phyloP scores from a whole-genome alignment of 2,329 filamentous ascomycete species.

The Penicillium sp. region DNA sequence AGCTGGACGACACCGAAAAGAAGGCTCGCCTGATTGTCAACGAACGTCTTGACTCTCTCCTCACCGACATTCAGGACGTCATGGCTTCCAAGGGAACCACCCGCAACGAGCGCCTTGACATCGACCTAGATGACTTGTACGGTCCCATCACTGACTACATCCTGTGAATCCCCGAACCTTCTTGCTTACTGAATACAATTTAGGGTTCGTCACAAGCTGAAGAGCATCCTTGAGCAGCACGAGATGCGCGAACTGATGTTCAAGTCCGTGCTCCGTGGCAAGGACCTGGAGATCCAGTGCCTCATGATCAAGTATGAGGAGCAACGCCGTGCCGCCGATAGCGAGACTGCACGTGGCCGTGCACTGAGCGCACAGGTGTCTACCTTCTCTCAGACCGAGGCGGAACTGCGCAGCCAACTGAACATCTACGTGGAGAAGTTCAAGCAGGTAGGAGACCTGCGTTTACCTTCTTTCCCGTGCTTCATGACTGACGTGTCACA shows the following conservation, averaged over 20 bases:
- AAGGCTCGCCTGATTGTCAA: constrained; percentile 81
- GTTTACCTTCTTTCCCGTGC: neutral
- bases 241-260: constrained; percentile 94
- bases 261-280: constrained; percentile 85
- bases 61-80: constrained; percentile 83
- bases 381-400: constrained; percentile 94
- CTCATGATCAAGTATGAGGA: constrained; percentile 86
- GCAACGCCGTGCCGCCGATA: constrained; percentile 84
- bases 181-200: constrained; percentile 19
- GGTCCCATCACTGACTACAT: constrained; percentile 35
- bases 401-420: constrained; percentile 88
- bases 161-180: neutral
- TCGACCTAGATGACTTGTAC: constrained; percentile 87
- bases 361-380: constrained; percentile 89
- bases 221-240: constrained; percentile 94
- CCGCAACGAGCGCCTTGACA: constrained; percentile 76
- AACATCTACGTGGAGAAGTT: constrained; percentile 99
- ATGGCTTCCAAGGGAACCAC: constrained; percentile 85
- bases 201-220: constrained; percentile 71
- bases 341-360: constrained; percentile 75
- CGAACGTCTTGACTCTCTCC: constrained; percentile 75
- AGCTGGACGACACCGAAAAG: constrained; percentile 81
- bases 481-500: constrained; percentile 45
- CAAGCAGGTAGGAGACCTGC: constrained; percentile 77
- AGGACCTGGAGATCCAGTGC: constrained; percentile 93